Evolutionary conservation across 2,329 filamentous ascomycete species (phyloP), one percentile per base, ranked within the genome.

Genomic region (Sclerotinia spermophila): DNA sequence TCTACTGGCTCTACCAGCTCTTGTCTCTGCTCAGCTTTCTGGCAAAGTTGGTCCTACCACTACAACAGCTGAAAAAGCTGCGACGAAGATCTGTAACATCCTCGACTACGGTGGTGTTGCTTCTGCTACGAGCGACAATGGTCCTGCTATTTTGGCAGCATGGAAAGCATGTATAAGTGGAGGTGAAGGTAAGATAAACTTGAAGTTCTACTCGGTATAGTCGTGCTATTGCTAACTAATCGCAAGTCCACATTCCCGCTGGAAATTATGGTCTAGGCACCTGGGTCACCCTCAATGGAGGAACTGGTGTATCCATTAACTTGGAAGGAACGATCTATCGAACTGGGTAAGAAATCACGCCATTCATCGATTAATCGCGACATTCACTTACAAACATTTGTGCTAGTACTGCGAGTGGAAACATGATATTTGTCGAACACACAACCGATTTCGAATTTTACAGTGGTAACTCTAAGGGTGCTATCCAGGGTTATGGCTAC

Each of bases 401-500:
- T 53, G n/a, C 48, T 68, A 75, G 71, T 24, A 74, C 71, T n/a
- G 82, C 76, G 7, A 81, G 78, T 13, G 85, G 84, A 2, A 86
- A 86, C 73, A 87, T 86, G 85, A 82, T 87, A 70, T 81, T 82
- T 72, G 80, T 86, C 67, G 80, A 84, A 72, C 82, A 84, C 72
- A 80, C 81, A 17, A 81, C 79, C 65, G 84, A 87, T 73, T 86
- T 87, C 67, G 85, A 87, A 74, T 74, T 87, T 70, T 86, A 85
- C 77, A 86, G 84, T 56, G 83, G 81, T 58, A 86, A 81, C 17
- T 83, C 83, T 27, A 80, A 81, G 71, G 85, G 85, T 70, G 85
- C 85, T 30, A 79, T 87, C 30, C 85, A 87, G 76, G 85, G 85
- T 27, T 82, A 82, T 64, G 85, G 85, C 21, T 87, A 85, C 75